A percentile compares a stretch with the other conserved stretches of the same genome.
phyloP scores from a whole-genome alignment of 345 rosid species.

The Syzygium aqueum region DNA sequence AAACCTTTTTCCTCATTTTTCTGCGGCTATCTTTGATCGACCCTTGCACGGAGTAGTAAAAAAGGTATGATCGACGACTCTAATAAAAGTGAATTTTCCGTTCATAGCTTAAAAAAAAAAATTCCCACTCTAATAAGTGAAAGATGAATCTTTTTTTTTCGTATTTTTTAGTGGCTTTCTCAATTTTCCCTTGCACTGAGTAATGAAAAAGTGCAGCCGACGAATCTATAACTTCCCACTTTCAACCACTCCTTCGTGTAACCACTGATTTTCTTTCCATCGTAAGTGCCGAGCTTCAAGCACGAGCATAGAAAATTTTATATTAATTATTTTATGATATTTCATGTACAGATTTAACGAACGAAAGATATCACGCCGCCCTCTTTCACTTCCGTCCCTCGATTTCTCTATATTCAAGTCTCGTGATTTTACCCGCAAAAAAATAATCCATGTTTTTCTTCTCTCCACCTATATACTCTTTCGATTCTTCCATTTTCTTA shows the following conservation, averaged over 20 bases:
- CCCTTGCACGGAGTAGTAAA: neutral
- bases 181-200: neutral
- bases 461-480: too few species aligned
- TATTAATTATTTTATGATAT: neutral
- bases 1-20: too few species aligned
- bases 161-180: neutral
- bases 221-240: fast-evolving
- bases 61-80: neutral
- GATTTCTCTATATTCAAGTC: neutral
- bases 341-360: too few species aligned
- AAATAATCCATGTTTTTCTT: neutral
- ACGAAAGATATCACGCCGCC: neutral
- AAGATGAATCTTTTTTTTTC: neutral
- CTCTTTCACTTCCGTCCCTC: neutral
- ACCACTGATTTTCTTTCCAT: fast-evolving
- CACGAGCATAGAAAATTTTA: neutral
- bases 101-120: too few species aligned
- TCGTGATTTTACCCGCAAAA: neutral
- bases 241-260: fast-evolving
- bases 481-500: too few species aligned
- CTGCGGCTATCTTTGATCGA: neutral
- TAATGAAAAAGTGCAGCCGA: fast-evolving
- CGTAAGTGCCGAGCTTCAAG: fast-evolving
- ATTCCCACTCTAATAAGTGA: neutral
- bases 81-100: neutral